These are phyloP conservation scores for Colletotrichum ledebouriae DNA, from an alignment of 2,329 filamentous ascomycete species.

Conservation along the genomic window DNA sequence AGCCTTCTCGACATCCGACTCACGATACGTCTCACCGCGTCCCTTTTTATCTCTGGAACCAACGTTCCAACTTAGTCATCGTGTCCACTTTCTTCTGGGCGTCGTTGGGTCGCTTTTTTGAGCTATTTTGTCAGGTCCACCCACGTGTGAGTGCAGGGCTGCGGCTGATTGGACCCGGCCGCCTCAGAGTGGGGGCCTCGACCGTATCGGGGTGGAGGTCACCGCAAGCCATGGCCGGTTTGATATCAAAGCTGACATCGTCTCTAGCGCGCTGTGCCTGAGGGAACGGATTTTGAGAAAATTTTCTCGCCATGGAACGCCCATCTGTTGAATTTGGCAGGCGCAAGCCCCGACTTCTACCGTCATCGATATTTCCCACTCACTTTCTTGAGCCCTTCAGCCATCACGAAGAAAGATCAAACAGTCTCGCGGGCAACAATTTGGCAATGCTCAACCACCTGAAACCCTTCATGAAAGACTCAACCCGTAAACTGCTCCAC, in stretches of 20 bases:
- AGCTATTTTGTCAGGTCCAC: slow-evolving; percentile 42
- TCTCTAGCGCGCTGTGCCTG: slow-evolving; percentile 33
- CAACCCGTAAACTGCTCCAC: not conserved
- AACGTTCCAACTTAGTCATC: slow-evolving; percentile 26
- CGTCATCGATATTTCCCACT: slow-evolving; percentile 2
- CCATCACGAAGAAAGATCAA: not conserved
- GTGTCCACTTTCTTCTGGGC: slow-evolving; percentile 36
- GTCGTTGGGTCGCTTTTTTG: slow-evolving; percentile 20
- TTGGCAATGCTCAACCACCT: not conserved
- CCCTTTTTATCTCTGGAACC: slow-evolving; percentile 40
- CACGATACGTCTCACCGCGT: slow-evolving; percentile 30
- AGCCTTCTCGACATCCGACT: not conserved
- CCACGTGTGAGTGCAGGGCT: slow-evolving; percentile 42
- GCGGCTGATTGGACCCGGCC: slow-evolving; percentile 40
- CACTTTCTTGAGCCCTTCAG: slow-evolving; percentile 5
- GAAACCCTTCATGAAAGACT: not conserved
- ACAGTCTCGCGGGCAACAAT: not conserved
- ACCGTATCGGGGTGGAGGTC: slow-evolving; percentile 42
- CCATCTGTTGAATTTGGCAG: slow-evolving; percentile 11
- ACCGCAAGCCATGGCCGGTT: slow-evolving; percentile 40
- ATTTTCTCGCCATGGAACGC: slow-evolving; percentile 24
- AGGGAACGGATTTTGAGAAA: slow-evolving; percentile 32
- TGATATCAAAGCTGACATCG: slow-evolving; percentile 42
- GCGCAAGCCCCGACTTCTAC: not conserved
- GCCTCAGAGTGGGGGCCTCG: slow-evolving; percentile 41